A percentile compares a stretch with the other conserved stretches of the same genome.
Evolutionary conservation across 176 grass and related monocot species (phyloP).

Genomic region (Cenchrus fungigraminus): DNA sequence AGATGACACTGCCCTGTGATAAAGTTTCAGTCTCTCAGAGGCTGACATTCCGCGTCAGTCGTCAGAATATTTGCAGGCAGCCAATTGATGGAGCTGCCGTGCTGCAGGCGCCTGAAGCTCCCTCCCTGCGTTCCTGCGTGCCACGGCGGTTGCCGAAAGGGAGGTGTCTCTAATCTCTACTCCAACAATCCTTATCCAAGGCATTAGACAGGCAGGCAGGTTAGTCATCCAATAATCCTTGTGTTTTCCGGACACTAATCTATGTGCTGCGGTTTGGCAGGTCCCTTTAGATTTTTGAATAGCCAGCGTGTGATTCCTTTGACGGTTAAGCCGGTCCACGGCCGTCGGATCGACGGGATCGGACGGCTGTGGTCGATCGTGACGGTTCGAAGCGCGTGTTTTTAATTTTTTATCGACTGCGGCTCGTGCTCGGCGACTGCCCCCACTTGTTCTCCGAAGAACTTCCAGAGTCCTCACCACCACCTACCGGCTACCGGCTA

Average conservation of each 20-base stretch:
- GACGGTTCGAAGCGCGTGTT: constrained; percentile 13
- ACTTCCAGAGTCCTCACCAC: not conserved
- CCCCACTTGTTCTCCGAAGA: not conserved
- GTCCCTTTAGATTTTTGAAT: not conserved
- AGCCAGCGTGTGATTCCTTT: not conserved
- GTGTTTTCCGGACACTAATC: not conserved
- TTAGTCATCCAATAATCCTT: not conserved
- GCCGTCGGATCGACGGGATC: constrained; percentile 29
- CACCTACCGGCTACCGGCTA: constrained; percentile 19
- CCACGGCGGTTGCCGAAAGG: constrained; percentile 3
- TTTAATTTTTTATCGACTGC: not conserved
- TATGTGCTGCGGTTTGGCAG: not conserved
- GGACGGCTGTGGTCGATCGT: not conserved
- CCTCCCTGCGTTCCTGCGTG: not conserved
- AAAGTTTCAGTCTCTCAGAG: not conserved
- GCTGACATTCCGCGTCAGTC: not conserved
- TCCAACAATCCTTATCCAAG: not conserved
- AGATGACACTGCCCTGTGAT: not conserved
- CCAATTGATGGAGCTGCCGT: constrained; percentile 39
- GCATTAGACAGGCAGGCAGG: too few relatives aligned
- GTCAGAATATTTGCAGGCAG: not conserved
- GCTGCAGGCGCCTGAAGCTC: not conserved
- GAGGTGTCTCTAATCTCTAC: not conserved
- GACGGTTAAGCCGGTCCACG: not conserved
- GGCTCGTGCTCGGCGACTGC: not conserved